Base-by-base conservation (phyloP, 352 stramenopile genomes). In the Phytophthora macrochlamydospora region DNA sequence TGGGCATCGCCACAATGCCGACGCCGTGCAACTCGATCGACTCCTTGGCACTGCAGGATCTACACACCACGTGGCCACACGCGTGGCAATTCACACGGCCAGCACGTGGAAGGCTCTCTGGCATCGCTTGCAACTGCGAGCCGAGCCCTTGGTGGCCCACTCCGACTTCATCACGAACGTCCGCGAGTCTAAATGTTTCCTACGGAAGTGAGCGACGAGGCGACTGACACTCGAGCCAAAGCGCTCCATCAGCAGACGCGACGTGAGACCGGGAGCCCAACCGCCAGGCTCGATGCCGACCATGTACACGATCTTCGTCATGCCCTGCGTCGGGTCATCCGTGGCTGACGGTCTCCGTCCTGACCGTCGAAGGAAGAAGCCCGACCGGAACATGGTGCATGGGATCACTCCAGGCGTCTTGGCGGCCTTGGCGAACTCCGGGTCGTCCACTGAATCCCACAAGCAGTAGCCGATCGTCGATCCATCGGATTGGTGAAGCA, bases 231-330 rank as follows among this genome's bases (percentile, higher is more conserved):
- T 81, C 12, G 56, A 56, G 6, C 78, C 76, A 56, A 86, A 85
- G 13, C 58, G 57, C 12, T 87, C 68, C 74, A 90, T 87, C 4
- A 79, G 29, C 4, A 83, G 24, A 43, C 68, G 42, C 9, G 76
- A 58, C 3, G 71, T 76, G 18, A 89, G 57, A 7, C 69, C 64
- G 4, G 75, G 71, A 8, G 69, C 66, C 28, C 62, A 67, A 2
- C 76, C 76, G 12, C 72, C 75, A 51, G 65, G 60, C 43, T 85
- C 69, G 14, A 83, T 51, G 1, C 78, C 81, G 5, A 86, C 66
- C 54, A 90, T 70, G 59, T 90, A 86, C 28, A 87, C 74, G 31
- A 90, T 86, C 68, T 90, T 85, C 38, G 81, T 90, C 28, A 59
- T 59, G 4, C 56, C 45, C 18, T 68, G 44, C 14, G 30, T 59